Evolutionary conservation across 1,284 basidiomycete species (phyloP).

Genomic region (Gymnopus androsaceus): DNA sequence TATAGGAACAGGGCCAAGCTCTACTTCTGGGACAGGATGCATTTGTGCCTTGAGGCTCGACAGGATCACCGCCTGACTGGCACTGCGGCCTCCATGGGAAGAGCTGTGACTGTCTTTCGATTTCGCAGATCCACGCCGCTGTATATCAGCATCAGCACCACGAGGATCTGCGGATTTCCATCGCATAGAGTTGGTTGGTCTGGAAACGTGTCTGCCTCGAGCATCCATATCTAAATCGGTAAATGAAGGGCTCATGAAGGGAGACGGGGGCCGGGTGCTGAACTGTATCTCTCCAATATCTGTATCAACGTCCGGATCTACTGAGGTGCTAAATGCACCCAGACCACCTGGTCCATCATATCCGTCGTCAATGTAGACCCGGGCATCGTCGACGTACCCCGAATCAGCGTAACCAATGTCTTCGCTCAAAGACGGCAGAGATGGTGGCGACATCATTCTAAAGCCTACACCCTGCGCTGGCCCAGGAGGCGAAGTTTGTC

Average conservation of each 20-base stretch:
- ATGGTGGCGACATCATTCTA: neutral
- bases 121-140: neutral
- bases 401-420: slow-evolving; percentile 8
- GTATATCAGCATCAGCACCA: neutral
- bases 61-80: slow-evolving; percentile 7
- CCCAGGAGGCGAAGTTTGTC: neutral
- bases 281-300: slow-evolving; percentile 6
- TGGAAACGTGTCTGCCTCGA: slow-evolving; percentile 2
- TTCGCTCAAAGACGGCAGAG: neutral
- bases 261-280: slow-evolving; percentile 4
- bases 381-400: slow-evolving; percentile 3
- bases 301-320: neutral
- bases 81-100: neutral
- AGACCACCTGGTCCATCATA: slow-evolving; percentile 7
- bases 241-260: slow-evolving; percentile 2
- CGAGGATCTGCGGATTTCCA: slow-evolving; percentile 9
- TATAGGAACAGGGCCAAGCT: slow-evolving; percentile 3
- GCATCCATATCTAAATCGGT: slow-evolving; percentile 6
- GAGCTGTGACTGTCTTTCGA: neutral
- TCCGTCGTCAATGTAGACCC: slow-evolving; percentile 11
- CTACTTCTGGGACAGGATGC: neutral
- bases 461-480: neutral
- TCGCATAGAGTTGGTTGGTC: neutral
- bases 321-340: slow-evolving; percentile 5
- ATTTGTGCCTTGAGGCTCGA: slow-evolving; percentile 1